Evolutionary conservation across 108 stramenopile species (phyloP).

Genomic region (Nannochloropsis gaditana): DNA sequence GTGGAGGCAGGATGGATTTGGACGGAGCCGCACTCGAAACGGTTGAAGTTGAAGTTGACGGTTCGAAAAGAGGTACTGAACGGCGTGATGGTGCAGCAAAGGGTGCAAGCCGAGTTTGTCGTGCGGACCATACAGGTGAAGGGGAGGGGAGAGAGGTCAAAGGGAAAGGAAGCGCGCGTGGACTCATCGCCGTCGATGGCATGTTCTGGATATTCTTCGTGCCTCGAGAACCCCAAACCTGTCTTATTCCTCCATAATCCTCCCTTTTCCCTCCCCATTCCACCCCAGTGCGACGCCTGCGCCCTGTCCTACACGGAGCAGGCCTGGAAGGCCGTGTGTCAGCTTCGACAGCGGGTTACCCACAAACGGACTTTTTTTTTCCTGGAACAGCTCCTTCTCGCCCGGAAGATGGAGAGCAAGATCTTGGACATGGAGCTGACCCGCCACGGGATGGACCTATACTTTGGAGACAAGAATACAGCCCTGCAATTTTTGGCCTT

Average conservation of each 20-base stretch:
- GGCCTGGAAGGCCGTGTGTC: slow-evolving; percentile 88
- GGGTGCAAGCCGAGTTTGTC: slow-evolving; percentile 78
- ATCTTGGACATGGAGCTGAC: slow-evolving; percentile 73
- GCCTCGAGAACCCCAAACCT: background rate
- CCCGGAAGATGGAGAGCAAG: slow-evolving; percentile 80
- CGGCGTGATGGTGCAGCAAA: slow-evolving; percentile 90
- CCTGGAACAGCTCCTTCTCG: slow-evolving; percentile 94
- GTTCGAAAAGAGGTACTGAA: slow-evolving; percentile 80
- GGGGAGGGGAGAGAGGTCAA: background rate
- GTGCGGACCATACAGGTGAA: slow-evolving; percentile 61
- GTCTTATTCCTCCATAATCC: background rate
- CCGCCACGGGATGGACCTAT: slow-evolving; percentile 97
- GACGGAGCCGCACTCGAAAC: slow-evolving; percentile 96
- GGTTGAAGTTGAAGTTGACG: slow-evolving; percentile 81
- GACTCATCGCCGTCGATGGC: background rate
- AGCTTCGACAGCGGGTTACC: slow-evolving; percentile 87
- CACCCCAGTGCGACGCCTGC: slow-evolving; percentile 84
- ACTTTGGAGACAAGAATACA: slow-evolving; percentile 85
- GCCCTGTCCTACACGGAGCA: slow-evolving; percentile 83
- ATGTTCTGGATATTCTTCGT: background rate
- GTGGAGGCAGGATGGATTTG: slow-evolving; percentile 97
- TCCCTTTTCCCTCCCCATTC: background rate
- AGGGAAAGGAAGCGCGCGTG: background rate
- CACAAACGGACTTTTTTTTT: slow-evolving; percentile 97
- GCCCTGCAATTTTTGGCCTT: slow-evolving; percentile 86